Evolutionary conservation across 2,329 filamentous ascomycete genomes (phyloP), one percentile per base, ranked within the genome.

Genomic region (Geoglossum cookeanum): DNA sequence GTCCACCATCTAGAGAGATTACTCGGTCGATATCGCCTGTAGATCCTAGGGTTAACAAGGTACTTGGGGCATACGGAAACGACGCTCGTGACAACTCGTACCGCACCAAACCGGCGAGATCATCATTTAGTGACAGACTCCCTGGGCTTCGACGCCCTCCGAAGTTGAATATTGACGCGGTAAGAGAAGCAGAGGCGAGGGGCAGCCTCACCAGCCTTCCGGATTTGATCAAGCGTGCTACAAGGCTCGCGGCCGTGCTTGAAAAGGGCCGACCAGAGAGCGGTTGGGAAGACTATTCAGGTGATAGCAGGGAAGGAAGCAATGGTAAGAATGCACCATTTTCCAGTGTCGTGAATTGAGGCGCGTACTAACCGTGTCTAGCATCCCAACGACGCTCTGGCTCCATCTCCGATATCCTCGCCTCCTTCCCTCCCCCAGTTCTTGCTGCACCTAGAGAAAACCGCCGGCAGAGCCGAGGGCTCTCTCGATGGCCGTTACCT

Each of bases 141-240:
- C 58, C 55, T 27, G 73, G 70, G 30, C 67, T 67, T 55, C 68
- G 66, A 58, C 65, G 73, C 58, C 90, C 91, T 35, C 85, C 87
- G 3, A 80, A 79, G 39, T 72, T 96, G 3, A 82, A 96, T 65
- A 84, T 96, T 29, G 83, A 90, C 65, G 86, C 86, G 3, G 85
- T 94, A 3, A 79, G 81, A 61, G 81, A 84, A 55, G 86, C 87
- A 15, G 88, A 96, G 68, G 80, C 84, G 1, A 80, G 92, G 65
- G 90, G 88, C 3, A 96, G 90, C 67, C 75, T 95, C 61, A 97
- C 92, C 1, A 96, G 90, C 69, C 73, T 98, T 59, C 85, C 90
- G 0, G 92, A 97, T 67, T 73, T 98, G 59, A 97, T 98, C 62
- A 78, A 81, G 64, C 80, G 92, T 63, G 92, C 92, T 9, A 97